A percentile compares a stretch with the other conserved stretches of the same genome.
Conservation (phyloP, 441 rosid genomes). For the Bocquillonia castaneifolia region DNA sequence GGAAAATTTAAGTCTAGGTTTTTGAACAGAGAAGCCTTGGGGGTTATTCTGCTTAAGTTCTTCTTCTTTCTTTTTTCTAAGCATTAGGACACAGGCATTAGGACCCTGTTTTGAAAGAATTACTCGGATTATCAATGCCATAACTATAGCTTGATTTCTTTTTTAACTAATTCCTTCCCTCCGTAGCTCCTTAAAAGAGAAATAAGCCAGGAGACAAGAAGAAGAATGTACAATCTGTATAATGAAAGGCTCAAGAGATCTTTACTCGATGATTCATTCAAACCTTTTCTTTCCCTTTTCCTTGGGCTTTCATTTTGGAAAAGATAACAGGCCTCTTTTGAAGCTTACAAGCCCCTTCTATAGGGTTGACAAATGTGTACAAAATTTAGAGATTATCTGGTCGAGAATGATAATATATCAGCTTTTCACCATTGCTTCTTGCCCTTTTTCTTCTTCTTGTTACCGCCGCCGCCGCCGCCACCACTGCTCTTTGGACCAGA, state of each 20-base stretch:
- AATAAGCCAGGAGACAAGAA: background rate
- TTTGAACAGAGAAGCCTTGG: no score
- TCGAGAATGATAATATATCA: background rate
- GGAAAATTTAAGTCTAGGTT: no score
- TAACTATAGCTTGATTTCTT: no score
- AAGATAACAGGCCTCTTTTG: conserved; percentile 5
- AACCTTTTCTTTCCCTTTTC: background rate
- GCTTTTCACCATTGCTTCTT: conserved; percentile 53
- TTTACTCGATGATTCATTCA: conserved; percentile 10
- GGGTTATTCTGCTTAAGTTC: no score
- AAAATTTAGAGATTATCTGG: conserved; percentile 7
- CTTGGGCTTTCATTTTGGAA: conserved; percentile 8
- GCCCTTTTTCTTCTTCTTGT: conserved; percentile 75
- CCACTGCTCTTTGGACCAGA: conserved; percentile 37
- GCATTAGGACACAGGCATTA: no score
- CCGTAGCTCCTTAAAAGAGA: no score
- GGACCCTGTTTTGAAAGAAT: no score
- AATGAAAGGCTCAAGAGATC: background rate
- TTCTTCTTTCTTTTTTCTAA: no score
- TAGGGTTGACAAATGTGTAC: conserved; percentile 10
- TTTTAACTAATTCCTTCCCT: no score
- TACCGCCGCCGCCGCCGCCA: conserved; percentile 31
- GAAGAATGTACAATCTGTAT: background rate
- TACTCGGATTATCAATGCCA: no score
- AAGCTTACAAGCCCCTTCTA: conserved; percentile 3